Conservation (phyloP, 345 rosid genomes). For the Anastatica hierochuntica region DNA sequence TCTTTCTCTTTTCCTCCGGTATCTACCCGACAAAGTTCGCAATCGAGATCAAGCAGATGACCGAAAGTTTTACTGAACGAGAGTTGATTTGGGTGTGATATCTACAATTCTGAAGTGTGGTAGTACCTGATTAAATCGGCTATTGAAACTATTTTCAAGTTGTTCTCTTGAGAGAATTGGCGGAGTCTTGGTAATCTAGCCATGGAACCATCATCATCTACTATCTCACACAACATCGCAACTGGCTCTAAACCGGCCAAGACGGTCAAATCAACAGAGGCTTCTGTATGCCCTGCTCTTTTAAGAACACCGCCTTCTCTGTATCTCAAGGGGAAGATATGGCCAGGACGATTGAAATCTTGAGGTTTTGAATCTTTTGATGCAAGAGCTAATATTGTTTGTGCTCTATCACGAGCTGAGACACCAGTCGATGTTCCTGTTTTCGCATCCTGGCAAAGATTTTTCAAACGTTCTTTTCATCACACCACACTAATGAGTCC, state of each 20-base stretch:
- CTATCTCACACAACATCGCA: constrained; percentile 78
- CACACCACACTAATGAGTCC: neutral
- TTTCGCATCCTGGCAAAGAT: constrained; percentile 51
- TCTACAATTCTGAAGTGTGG: neutral
- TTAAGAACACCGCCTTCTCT: constrained; percentile 86
- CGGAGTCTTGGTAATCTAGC: constrained; percentile 82
- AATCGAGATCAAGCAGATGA: neutral
- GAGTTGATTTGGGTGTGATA: neutral
- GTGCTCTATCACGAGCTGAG: constrained; percentile 81
- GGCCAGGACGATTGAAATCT: constrained; percentile 87
- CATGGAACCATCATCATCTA: constrained; percentile 98
- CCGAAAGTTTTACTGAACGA: neutral
- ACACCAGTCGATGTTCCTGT: constrained; percentile 79
- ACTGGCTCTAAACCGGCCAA: constrained; percentile 75
- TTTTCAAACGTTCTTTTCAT: neutral
- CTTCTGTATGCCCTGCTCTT: constrained; percentile 98
- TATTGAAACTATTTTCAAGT: constrained; percentile 64
- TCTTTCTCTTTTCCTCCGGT: constrained; percentile 77
- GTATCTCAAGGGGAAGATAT: constrained; percentile 72
- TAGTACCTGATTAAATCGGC: constrained; percentile 85
- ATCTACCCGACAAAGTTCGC: constrained; percentile 30
- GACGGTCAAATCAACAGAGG: constrained; percentile 76
- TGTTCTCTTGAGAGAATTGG: constrained; percentile 51
- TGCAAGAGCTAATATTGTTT: constrained; percentile 56
- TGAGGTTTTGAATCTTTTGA: constrained; percentile 68